These are phyloP conservation scores for Hanseniaspora vineae DNA, from an alignment of 805 yeast genomes.

Conservation along the genomic window DNA sequence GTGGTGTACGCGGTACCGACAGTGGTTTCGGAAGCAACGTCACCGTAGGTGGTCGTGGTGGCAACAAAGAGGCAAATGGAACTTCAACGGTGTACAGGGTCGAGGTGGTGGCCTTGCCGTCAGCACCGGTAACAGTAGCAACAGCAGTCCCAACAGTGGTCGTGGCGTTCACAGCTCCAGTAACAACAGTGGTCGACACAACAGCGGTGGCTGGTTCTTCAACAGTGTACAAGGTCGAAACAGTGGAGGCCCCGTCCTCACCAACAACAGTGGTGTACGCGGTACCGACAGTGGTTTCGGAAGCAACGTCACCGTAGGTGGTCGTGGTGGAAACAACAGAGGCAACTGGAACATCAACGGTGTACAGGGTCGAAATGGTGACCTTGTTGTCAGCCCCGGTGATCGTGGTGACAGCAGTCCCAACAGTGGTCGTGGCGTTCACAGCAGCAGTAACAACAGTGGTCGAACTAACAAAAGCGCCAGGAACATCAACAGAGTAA, in stretches of 20 bases:
- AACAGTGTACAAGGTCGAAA: conserved; percentile 2
- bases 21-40: neutral
- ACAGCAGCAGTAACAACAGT: conserved; percentile 3
- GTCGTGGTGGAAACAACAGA: neutral
- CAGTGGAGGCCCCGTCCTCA: conserved; percentile 13
- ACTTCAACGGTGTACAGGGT: conserved; percentile 4
- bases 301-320: conserved; percentile 11
- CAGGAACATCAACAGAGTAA: conserved; percentile 5
- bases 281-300: conserved; percentile 10
- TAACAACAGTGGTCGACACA: conserved; percentile 6
- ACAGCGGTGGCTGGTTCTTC: conserved; percentile 4
- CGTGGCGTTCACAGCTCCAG: neutral
- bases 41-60: neutral
- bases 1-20: neutral
- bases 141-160: neutral
- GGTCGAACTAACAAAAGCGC: conserved; percentile 4
- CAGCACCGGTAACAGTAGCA: neutral
- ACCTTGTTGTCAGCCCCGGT: neutral
- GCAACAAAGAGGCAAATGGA: conserved; percentile 1
- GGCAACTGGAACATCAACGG: conserved; percentile 1
- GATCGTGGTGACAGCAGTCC: neutral
- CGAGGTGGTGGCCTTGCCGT: neutral
- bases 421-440: neutral
- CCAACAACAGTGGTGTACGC: conserved; percentile 12
- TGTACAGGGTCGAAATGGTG: conserved; percentile 1